Evolutionary conservation across 306 rosid species (phyloP), one percentile per base, ranked within the genome.

Genomic region (Vicia faba): DNA sequence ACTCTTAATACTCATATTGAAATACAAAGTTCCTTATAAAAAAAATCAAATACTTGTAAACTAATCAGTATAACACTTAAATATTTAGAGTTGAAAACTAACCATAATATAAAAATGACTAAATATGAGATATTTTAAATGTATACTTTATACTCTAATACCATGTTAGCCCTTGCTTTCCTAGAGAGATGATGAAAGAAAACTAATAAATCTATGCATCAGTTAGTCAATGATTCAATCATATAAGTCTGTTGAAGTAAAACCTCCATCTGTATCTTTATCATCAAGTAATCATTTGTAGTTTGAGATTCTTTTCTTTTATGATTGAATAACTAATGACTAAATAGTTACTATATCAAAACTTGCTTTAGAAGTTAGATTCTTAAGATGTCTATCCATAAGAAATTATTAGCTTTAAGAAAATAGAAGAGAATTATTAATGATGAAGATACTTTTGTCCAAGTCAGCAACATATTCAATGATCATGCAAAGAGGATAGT

Each of bases 401-500:
- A 31, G 33, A 59, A 75, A 71, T 74, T 11, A 70, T 69, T 33
- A 66, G 44, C 16, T 49, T 41, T 1, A 43, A 55, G 66, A 54
- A 62, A 46, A 73, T 31, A 64, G 14, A 46, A 59, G 3, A 45
- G 41, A 39, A 63, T 15, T 18, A 53, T 56, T n/a, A 16, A 12
- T 13, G 3, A 14, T 51, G 23, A 13, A 55, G 65, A 75, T 28
- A 20, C 31, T 33, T 71, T 49, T 11, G 39, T 14, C 54, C 56
- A 66, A 71, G 79, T 80, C 79, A 76, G 73, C 66, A 56, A 68
- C 76, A 64, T 79, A 54, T 54, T 51, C 60, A 14, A 49, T 69
- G 55, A 54, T 55, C 71, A 75, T 64, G 71, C 78, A 72, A 49
- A 23, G 6, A 36, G 53, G 57, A 2, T 20, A 62, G 57, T 20